Evolutionary conservation across 805 yeast genomes (phyloP).

Genomic region (Sugiyamaella floridensis): DNA sequence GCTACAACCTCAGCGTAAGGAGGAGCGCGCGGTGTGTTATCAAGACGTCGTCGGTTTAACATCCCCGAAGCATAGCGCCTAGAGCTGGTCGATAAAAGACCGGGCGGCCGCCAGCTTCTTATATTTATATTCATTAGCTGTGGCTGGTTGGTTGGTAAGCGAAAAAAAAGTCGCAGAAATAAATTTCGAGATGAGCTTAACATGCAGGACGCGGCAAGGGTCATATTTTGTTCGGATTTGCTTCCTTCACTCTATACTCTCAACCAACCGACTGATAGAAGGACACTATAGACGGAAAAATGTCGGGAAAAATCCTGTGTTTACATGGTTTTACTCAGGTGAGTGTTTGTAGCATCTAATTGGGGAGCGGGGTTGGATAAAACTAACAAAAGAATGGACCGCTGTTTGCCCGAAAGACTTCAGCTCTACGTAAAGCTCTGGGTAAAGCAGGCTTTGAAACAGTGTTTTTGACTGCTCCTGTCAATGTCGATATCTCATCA

Average conservation of each 20-base stretch:
- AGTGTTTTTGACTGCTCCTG: slow-evolving; percentile 75
- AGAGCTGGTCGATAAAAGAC: neutral
- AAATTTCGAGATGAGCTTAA: too few relatives aligned
- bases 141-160: too few relatives aligned
- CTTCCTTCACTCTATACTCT: too few relatives aligned
- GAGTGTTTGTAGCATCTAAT: neutral
- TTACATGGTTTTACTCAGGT: slow-evolving; percentile 69
- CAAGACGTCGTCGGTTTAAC: neutral
- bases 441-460: slow-evolving; percentile 60
- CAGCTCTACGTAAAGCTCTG: slow-evolving; percentile 77
- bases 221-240: too few relatives aligned
- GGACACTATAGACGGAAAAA: neutral
- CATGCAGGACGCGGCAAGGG: too few relatives aligned
- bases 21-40: neutral
- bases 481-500: slow-evolving; percentile 56
- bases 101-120: neutral
- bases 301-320: slow-evolving; percentile 47
- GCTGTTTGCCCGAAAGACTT: slow-evolving; percentile 78
- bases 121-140: too few relatives aligned
- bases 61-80: neutral
- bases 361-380: neutral
- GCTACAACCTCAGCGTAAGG: slow-evolving; percentile 11
- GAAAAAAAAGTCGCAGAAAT: too few relatives aligned
- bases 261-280: too few relatives aligned
- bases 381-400: slow-evolving; percentile 49